A percentile compares a stretch with the other conserved stretches of the same genome.
phyloP scores from a whole-genome alignment of 352 stramenopile genomes.

The Hyaloperonospora arabidopsidis region DNA sequence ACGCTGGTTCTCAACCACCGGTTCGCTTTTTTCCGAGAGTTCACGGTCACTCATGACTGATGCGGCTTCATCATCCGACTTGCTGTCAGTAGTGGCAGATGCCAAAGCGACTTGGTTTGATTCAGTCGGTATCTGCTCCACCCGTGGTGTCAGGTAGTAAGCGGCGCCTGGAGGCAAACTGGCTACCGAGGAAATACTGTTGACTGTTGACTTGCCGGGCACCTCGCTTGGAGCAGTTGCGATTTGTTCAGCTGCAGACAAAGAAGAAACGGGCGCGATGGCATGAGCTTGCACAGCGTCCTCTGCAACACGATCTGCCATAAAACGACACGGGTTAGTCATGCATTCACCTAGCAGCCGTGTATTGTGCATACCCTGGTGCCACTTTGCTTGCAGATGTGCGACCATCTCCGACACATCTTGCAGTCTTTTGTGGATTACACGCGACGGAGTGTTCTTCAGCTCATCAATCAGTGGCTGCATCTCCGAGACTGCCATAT shows the following conservation, averaged over 20 bases:
- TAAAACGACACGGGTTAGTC: conserved; percentile 4
- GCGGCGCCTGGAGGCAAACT: conserved; percentile 22
- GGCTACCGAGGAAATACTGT: conserved; percentile 17
- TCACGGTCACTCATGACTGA: conserved; percentile 12
- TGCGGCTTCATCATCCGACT: conserved; percentile 17
- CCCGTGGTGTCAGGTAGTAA: conserved; percentile 30
- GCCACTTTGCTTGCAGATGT: conserved; percentile 62
- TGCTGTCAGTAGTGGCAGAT: conserved; percentile 15
- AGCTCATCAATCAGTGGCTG: conserved; percentile 57
- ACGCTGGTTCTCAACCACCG: conserved; percentile 21
- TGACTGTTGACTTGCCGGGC: conserved; percentile 12
- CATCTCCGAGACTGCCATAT: conserved; percentile 50
- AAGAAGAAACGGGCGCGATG: conserved; percentile 14
- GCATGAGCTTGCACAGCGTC: conserved; percentile 22
- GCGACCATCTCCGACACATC: conserved; percentile 70
- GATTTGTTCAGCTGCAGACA: conserved; percentile 22
- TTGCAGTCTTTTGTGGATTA: conserved; percentile 69
- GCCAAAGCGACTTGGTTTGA: conserved; percentile 2
- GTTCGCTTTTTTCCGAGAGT: conserved; percentile 12
- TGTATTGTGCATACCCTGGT: conserved; percentile 35
- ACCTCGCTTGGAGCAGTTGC: conserved; percentile 10
- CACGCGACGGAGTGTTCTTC: conserved; percentile 41
- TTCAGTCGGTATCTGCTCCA: conserved; percentile 20
- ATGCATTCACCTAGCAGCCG: neutral
- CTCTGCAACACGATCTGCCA: conserved; percentile 29